These are phyloP conservation scores for Globisporangium paroecandrum DNA, from an alignment of 352 stramenopile species.

Conservation along the genomic window DNA sequence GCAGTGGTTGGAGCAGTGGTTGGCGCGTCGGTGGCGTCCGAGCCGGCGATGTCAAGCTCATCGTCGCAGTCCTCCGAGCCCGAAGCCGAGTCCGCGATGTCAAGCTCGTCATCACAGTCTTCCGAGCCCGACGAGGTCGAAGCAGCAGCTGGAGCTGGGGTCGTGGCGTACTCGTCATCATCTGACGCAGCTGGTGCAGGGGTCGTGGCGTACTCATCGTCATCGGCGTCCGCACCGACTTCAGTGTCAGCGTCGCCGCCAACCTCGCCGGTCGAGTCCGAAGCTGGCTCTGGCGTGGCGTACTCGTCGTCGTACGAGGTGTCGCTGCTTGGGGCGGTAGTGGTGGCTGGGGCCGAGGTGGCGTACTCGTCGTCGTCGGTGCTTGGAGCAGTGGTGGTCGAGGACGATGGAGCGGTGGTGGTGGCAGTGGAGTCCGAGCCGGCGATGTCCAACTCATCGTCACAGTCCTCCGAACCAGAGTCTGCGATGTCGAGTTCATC, in stretches of 20 bases:
- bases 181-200: neutral
- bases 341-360: slow-evolving; percentile 33
- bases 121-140: slow-evolving; percentile 6
- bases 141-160: neutral
- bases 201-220: neutral
- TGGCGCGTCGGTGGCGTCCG: neutral
- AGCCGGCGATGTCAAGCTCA: slow-evolving; percentile 22
- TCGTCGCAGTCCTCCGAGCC: slow-evolving; percentile 19
- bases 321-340: slow-evolving; percentile 88
- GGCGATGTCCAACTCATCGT: slow-evolving; percentile 26
- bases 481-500: slow-evolving; percentile 4
- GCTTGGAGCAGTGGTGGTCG: slow-evolving; percentile 90
- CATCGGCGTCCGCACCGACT: slow-evolving; percentile 13
- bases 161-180: neutral
- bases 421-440: neutral
- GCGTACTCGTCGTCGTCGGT: slow-evolving; percentile 1
- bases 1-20: too few species aligned
- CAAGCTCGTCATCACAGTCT: slow-evolving; percentile 17
- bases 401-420: neutral
- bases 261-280: neutral
- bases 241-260: slow-evolving; percentile 10
- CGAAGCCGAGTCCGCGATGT: slow-evolving; percentile 6
- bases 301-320: slow-evolving; percentile 9
- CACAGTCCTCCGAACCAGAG: slow-evolving; percentile 12
- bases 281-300: slow-evolving; percentile 13